Evolutionary conservation across 1,139 yeast genomes (phyloP).

Genomic region (Pichia sp.): DNA sequence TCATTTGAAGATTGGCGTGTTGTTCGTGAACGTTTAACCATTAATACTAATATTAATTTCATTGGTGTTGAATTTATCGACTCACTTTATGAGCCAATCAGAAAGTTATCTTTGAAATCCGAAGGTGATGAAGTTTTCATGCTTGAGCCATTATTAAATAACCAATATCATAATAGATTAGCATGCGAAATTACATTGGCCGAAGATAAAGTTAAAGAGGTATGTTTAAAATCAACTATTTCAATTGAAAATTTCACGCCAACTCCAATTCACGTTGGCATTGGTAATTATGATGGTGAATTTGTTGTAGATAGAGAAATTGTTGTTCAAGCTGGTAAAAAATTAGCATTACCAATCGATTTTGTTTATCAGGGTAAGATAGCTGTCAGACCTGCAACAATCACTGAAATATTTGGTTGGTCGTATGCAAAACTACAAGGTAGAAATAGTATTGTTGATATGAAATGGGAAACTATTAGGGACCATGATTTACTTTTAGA

Average conservation of each 20-base stretch:
- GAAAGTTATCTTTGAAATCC: conserved; percentile 58
- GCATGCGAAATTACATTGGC: conserved; percentile 65
- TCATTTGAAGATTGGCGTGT: conserved; percentile 91
- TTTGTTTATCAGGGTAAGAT: conserved; percentile 54
- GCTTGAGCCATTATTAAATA: conserved; percentile 49
- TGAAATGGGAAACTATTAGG: conserved; percentile 63
- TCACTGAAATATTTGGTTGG: conserved; percentile 54
- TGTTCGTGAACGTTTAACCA: conserved; percentile 71
- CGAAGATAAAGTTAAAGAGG: conserved; percentile 70
- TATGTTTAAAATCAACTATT: conserved; percentile 70
- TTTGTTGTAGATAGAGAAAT: conserved; percentile 28
- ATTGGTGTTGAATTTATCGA: conserved; percentile 56
- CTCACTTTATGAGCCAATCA: conserved; percentile 48
- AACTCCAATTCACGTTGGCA: conserved; percentile 44
- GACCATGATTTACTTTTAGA: conserved; percentile 49
- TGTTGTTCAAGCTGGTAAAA: conserved; percentile 45
- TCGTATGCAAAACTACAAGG: conserved; percentile 35
- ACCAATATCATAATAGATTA: conserved; percentile 58
- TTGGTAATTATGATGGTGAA: conserved; percentile 31
- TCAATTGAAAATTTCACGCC: conserved; percentile 66
- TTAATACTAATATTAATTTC: conserved; percentile 53
- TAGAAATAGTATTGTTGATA: conserved; percentile 18
- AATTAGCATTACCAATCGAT: conserved; percentile 67
- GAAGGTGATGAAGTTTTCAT: conserved; percentile 80
- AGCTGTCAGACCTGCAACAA: conserved; percentile 54